Evolutionary conservation across 2,329 filamentous ascomycete genomes (phyloP), one percentile per base, ranked within the genome.

Genomic region (Chaetomium sp.): DNA sequence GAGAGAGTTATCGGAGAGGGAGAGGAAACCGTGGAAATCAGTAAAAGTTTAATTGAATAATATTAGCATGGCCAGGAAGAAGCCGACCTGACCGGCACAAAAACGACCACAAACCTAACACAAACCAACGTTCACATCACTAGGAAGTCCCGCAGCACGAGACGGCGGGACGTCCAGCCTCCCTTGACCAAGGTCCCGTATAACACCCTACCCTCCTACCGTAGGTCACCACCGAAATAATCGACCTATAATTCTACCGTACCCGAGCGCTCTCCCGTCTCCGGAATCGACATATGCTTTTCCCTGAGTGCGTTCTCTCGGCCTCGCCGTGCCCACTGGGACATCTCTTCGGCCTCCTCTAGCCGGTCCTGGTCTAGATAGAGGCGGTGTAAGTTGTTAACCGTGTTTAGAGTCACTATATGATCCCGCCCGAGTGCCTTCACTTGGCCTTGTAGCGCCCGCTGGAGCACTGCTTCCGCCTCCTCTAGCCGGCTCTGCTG

Each of bases 301-400:
- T n/a, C 43, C 11, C 52, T 49, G 7, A 52, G 44, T 48, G 49
- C 42, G 14, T 53, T 55, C 45, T 58, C 46, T 0, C 43, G 12
- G 27, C 53, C 49, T 56, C 54, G 11, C 11, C 54, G 50, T 10
- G 53, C 55, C 44, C 43, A 47, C 47, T 58, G 33, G 36, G 49
- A 58, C 40, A 58, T 60, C 10, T 43, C 11, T 45, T 58, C 45
- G 40, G 56, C 52, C 12, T 57, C 51, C 34, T 10, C 35, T 3
- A 57, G 52, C 41, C 51, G 51, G 46, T 42, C 51, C 42, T 58
- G 37, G 53, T 53, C 6, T 2, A 0, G 1, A 9, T 59, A 61
- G 49, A 61, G 54, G 37, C 2, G 12, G 34, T 53, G 48, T 36
- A 59, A 58, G 11, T 42, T 56, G 53, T 52, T 14, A 7, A 53